Conservation (phyloP, 2,329 filamentous ascomycete genomes). For the Neofusicoccum ribis region DNA sequence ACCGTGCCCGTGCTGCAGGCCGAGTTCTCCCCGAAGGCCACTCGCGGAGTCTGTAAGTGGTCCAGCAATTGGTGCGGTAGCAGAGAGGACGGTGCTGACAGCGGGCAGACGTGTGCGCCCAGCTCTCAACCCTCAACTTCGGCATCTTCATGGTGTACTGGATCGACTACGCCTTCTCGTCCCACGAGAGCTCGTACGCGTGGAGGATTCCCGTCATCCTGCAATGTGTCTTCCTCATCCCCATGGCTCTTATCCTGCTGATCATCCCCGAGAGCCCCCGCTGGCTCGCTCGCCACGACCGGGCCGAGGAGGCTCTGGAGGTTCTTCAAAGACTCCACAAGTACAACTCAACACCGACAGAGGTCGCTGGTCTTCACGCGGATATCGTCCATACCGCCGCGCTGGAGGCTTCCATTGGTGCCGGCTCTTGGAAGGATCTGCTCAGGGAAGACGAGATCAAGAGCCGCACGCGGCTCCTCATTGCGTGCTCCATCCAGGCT, state of each 20-base stretch:
- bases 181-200: constrained; percentile 33
- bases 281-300: constrained; percentile 44
- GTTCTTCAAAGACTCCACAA: constrained; percentile 27
- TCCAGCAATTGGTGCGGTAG: no score
- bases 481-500: constrained; percentile 32
- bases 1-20: constrained; percentile 49
- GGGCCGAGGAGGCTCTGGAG: constrained; percentile 38
- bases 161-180: constrained; percentile 48
- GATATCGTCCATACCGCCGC: constrained; percentile 36
- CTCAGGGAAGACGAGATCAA: constrained; percentile 37
- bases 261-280: constrained; percentile 48
- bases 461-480: constrained; percentile 30
- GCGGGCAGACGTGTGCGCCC: constrained; percentile 43
- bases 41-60: background rate
- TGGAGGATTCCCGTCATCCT: constrained; percentile 47
- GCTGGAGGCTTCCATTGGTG: constrained; percentile 36
- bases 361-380: background rate
- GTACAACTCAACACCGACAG: background rate
- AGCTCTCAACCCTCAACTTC: constrained; percentile 51
- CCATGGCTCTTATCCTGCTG: constrained; percentile 41
- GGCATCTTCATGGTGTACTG: constrained; percentile 50
- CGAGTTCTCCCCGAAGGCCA: constrained; percentile 29
- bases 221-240: constrained; percentile 43
- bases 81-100: background rate
- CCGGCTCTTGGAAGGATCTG: constrained; percentile 34